Base-by-base conservation (phyloP, 1,139 yeast species). In the Hansenula lynferdii region DNA sequence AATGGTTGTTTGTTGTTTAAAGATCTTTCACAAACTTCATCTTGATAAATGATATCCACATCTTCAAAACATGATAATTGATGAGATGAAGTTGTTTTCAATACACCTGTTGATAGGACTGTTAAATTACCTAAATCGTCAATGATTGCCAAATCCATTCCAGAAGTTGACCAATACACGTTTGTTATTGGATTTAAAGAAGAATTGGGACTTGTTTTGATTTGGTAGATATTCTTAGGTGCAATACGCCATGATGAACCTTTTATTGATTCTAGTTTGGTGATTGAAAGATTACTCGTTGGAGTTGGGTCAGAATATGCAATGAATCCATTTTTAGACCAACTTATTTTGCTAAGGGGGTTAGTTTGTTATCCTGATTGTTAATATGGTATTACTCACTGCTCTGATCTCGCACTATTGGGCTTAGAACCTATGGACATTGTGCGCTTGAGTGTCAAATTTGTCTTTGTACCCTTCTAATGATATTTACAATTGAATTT, bases 271-370 rank as follows among this genome's bases (percentile, higher is more conserved):
- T 77, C 84, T 38, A 84, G 57, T 56, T 79, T 77, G 2, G 89
- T 76, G 43, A 83, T 62, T 38, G 65, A 61, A 30, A 83, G 56
- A 48, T 48, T 36, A 40, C 57, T 37, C 56, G 61, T 25, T 41
- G 40, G 35, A 37, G 49, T 36, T 29, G 41, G 37, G 33, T 47
- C 42, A 33, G 38, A 66, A 49, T 77, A 82, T 2, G 90, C 92
- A 19, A 85, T 70, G 51, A 81, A 77, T 15, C 94, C 94, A 52
- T 78, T 80, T 45, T 75, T 70, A 16, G 89, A 81, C 95, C 94
- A 85, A 16, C 87, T 72, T 24, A 83, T 69, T 34, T 54, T 59
- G 36, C 64, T 59, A 34, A 15, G 3, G 10, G 12, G 12, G 34
- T 25, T 16, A 31, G 18, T 17, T 8, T 12, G 6, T n/a, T 24